Evolutionary conservation across 2,329 filamentous ascomycete species (phyloP).

Genomic region (Fonsecaea pedrosoi): DNA sequence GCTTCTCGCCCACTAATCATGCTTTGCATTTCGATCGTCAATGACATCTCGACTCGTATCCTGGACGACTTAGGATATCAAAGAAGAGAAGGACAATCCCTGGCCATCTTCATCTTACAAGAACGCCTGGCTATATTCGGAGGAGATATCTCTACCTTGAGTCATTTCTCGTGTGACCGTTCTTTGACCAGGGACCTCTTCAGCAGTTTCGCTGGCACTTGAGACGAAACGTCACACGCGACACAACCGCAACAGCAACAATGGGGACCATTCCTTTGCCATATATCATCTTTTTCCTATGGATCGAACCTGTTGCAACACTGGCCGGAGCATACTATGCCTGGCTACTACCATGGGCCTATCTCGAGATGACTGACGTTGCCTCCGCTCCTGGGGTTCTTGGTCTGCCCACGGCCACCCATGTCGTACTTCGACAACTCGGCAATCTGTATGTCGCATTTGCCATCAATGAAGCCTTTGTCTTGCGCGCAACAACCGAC

Average conservation of each 20-base stretch:
- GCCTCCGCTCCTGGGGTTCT: slow-evolving; percentile 54
- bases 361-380: slow-evolving; percentile 69
- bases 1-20: background rate
- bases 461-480: slow-evolving; percentile 76
- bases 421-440: slow-evolving; percentile 74
- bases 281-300: slow-evolving; percentile 77
- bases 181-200: background rate
- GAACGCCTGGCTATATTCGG: no score
- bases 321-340: slow-evolving; percentile 62
- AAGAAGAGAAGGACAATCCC: background rate
- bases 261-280: slow-evolving; percentile 62
- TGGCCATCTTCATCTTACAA: background rate
- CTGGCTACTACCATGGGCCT: slow-evolving; percentile 58
- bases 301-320: slow-evolving; percentile 68
- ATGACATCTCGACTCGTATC: background rate
- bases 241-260: slow-evolving; percentile 28
- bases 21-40: background rate
- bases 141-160: background rate
- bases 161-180: background rate
- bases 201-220: background rate
- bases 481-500: slow-evolving; percentile 73
- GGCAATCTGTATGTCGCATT: slow-evolving; percentile 81
- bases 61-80: background rate
- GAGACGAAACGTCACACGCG: slow-evolving; percentile 10
- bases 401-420: slow-evolving; percentile 64